Evolutionary conservation across 2,329 filamentous ascomycete species (phyloP).

Genomic region (Blastomyces gilchristii): DNA sequence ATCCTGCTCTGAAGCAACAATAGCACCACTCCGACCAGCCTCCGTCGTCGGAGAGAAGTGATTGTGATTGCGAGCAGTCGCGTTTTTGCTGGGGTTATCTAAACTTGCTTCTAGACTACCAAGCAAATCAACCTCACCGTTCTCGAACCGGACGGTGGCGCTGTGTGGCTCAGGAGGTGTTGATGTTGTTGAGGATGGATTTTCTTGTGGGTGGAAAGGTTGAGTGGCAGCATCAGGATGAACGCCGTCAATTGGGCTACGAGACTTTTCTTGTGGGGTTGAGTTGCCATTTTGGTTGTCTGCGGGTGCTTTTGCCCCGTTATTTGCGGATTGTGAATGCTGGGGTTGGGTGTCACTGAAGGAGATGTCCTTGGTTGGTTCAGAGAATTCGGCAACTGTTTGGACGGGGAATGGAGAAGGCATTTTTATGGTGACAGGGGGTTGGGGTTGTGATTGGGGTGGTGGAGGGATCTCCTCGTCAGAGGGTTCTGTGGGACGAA

Average conservation of each 20-base stretch:
- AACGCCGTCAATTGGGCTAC: neutral
- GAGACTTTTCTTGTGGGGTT: neutral
- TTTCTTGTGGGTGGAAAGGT: neutral
- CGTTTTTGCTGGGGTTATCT: constrained; percentile 6
- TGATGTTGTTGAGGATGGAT: neutral
- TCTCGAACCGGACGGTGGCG: constrained; percentile 17
- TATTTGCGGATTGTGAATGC: neutral
- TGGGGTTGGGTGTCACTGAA: neutral
- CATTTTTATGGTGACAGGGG: neutral
- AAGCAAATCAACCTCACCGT: constrained; percentile 37
- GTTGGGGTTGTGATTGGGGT: neutral
- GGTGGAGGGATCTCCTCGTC: neutral
- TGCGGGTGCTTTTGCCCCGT: neutral
- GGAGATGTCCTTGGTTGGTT: neutral
- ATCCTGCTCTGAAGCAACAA: neutral
- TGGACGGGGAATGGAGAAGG: neutral
- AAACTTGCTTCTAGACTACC: constrained; percentile 40
- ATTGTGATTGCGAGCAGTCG: neutral
- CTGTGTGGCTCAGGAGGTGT: neutral
- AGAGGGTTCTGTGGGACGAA: neutral
- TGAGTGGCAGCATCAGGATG: neutral
- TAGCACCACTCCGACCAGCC: neutral
- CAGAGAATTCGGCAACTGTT: neutral
- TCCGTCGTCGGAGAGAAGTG: neutral
- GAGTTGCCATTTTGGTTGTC: neutral